Evolutionary conservation across 2,329 filamentous ascomycete species (phyloP).

Genomic region (Pseudophaeomoniella oleicola): DNA sequence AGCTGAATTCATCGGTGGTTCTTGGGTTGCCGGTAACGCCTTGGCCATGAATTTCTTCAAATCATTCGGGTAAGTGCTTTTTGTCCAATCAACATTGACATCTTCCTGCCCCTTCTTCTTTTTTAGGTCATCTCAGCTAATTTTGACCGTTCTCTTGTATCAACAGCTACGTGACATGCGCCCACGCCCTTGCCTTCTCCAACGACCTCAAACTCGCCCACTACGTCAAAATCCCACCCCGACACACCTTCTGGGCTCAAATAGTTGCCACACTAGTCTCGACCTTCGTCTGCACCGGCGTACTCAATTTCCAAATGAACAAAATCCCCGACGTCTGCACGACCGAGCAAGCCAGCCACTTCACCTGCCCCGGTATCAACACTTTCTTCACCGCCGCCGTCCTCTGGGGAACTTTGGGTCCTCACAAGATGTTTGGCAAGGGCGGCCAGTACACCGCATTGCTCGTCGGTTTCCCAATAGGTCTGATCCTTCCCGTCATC

Average conservation of each 20-base stretch:
- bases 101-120: too few species aligned
- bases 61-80: slow-evolving; percentile 34
- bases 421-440: slow-evolving; percentile 34
- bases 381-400: slow-evolving; percentile 43
- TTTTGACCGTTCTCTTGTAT: too few species aligned
- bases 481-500: slow-evolving; percentile 29
- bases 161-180: slow-evolving; percentile 12
- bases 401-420: slow-evolving; percentile 41
- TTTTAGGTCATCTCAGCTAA: too few species aligned
- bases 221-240: slow-evolving; percentile 9
- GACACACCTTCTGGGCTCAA: slow-evolving; percentile 7
- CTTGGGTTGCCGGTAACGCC: slow-evolving; percentile 34
- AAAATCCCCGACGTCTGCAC: slow-evolving; percentile 36
- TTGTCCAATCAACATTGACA: too few species aligned
- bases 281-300: slow-evolving; percentile 35
- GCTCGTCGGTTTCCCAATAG: slow-evolving; percentile 36
- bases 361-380: slow-evolving; percentile 39
- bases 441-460: slow-evolving; percentile 34
- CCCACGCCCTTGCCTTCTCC: slow-evolving; percentile 36
- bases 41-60: slow-evolving; percentile 43
- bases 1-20: slow-evolving; percentile 40
- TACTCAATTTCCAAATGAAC: slow-evolving; percentile 31
- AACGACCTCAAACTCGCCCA: slow-evolving; percentile 12
- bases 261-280: slow-evolving; percentile 19
- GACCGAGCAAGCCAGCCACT: slow-evolving; percentile 19